phyloP scores from a whole-genome alignment of 768 basidiomycete genomes.

The Phlegmacium glaucopus region DNA sequence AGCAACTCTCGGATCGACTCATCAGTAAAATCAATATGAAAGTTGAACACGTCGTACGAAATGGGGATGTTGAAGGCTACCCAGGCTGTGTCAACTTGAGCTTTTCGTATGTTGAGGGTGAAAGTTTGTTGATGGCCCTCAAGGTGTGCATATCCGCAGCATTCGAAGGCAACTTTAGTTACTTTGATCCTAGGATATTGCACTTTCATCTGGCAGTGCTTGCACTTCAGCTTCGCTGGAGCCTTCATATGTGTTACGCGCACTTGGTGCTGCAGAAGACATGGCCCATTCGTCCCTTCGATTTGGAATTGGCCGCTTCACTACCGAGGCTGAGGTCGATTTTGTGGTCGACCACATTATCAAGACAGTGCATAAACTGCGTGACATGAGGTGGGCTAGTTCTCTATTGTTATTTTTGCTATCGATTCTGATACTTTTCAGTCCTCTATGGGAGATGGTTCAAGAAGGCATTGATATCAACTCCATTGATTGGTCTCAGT shows the following conservation, averaged over 20 bases:
- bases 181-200: slow-evolving; percentile 67
- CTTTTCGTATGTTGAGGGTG: slow-evolving; percentile 96
- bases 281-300: slow-evolving; percentile 98
- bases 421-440: slow-evolving; percentile 24
- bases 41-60: slow-evolving; percentile 90
- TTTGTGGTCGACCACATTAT: slow-evolving; percentile 89
- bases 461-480: slow-evolving; percentile 98
- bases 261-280: slow-evolving; percentile 94
- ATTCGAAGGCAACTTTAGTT: not conserved
- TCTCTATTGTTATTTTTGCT: slow-evolving; percentile 2
- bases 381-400: slow-evolving; percentile 82
- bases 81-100: slow-evolving; percentile 95
- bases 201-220: slow-evolving; percentile 95
- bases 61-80: slow-evolving; percentile 90
- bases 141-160: slow-evolving; percentile 48
- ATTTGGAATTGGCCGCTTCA: slow-evolving; percentile 97
- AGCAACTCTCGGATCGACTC: slow-evolving; percentile 74
- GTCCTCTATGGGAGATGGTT: slow-evolving; percentile 99
- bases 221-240: slow-evolving; percentile 98
- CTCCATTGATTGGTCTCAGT: slow-evolving; percentile 93
- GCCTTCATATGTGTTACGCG: slow-evolving; percentile 96
- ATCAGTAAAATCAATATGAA: slow-evolving; percentile 76
- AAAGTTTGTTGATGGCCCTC: slow-evolving; percentile 95
- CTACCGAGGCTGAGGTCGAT: slow-evolving; percentile 95
- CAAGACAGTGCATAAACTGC: slow-evolving; percentile 77